Evolutionary conservation across 2,329 filamentous ascomycete species (phyloP).

Genomic region (Xylaria polymorpha): DNA sequence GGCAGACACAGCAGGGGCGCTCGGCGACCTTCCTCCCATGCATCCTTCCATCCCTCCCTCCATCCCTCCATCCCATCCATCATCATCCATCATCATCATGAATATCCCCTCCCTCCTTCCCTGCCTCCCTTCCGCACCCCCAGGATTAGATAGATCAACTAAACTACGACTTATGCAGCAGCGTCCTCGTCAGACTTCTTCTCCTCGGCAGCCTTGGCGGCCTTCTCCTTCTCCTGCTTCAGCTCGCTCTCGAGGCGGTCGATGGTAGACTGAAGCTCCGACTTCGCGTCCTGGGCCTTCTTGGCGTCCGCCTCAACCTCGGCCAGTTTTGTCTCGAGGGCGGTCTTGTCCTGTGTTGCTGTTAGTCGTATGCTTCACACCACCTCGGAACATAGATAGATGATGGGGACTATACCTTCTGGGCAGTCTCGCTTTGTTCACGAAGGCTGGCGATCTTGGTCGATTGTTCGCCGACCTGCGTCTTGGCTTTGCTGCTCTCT

Average conservation of each 20-base stretch:
- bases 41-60: background rate
- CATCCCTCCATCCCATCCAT: background rate
- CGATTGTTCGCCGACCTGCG: constrained; percentile 46
- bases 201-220: constrained; percentile 9
- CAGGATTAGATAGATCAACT: too few species aligned
- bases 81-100: constrained; percentile 19
- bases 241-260: constrained; percentile 42
- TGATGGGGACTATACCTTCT: constrained; percentile 46
- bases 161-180: constrained; percentile 31
- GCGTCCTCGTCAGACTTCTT: constrained; percentile 40
- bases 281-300: constrained; percentile 39
- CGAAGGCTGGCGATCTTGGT: constrained; percentile 49
- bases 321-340: constrained; percentile 44
- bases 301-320: constrained; percentile 43
- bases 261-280: constrained; percentile 42
- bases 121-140: background rate
- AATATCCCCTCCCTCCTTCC: constrained; percentile 9
- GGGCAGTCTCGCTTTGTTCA: constrained; percentile 50
- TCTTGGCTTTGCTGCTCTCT: constrained; percentile 47
- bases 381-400: background rate
- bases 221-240: constrained; percentile 38
- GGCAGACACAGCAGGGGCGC: constrained; percentile 4
- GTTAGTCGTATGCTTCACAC: constrained; percentile 14
- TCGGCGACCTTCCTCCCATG: constrained; percentile 12
- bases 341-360: constrained; percentile 43